These are phyloP conservation scores for Tolypocladium paradoxum DNA, from an alignment of 2,329 filamentous ascomycete genomes.

Conservation along the genomic window DNA sequence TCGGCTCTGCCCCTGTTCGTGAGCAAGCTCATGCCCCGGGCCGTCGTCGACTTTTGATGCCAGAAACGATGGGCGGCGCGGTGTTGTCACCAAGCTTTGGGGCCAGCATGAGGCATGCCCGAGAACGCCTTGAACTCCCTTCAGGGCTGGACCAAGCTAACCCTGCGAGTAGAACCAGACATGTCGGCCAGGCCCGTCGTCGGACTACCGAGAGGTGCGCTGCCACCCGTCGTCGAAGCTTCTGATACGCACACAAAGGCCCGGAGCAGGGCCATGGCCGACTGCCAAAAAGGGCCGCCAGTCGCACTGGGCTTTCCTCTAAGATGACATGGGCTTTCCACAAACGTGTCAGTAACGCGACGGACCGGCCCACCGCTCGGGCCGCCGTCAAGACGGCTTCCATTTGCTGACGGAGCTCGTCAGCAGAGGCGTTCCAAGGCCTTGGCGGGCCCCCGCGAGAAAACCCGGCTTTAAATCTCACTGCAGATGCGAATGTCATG, in stretches of 20 bases:
- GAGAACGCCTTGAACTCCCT: not conserved
- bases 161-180: not conserved
- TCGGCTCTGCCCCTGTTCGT: not conserved
- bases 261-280: not conserved
- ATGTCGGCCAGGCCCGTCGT: not conserved
- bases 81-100: too few species aligned
- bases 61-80: too few species aligned
- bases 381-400: not conserved
- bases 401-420: not conserved
- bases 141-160: not conserved
- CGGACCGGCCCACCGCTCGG: not conserved
- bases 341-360: not conserved
- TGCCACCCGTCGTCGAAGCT: not conserved
- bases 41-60: too few species aligned
- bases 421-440: too few species aligned
- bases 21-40: not conserved
- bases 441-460: not conserved
- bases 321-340: not conserved
- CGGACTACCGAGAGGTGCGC: not conserved
- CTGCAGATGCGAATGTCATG: not conserved
- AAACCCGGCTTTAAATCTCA: constrained; percentile 1
- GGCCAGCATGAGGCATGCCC: not conserved
- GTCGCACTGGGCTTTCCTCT: too few species aligned
- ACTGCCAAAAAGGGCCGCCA: not conserved
- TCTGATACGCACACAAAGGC: not conserved